Evolutionary conservation across 2,329 filamentous ascomycete species (phyloP).

Genomic region (Biscogniauxia sp.): DNA sequence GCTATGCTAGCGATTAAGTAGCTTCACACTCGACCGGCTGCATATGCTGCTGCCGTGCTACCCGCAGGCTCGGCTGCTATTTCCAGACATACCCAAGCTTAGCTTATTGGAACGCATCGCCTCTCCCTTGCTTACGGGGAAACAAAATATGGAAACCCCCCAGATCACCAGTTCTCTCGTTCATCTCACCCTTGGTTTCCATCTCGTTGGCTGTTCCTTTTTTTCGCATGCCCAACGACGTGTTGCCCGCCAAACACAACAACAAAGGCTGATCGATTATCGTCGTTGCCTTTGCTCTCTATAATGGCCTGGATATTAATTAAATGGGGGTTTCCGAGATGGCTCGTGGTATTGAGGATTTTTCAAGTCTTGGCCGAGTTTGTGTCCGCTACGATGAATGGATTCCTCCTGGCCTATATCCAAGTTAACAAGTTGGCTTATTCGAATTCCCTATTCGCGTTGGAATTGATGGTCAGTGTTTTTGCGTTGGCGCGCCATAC

Average conservation of each 20-base stretch:
- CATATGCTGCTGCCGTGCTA: not conserved
- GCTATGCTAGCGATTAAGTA: not conserved
- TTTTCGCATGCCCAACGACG: not conserved
- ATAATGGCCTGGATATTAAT: constrained; percentile 18
- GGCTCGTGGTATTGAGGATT: constrained; percentile 32
- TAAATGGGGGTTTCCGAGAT: constrained; percentile 33
- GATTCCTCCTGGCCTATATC: constrained; percentile 34
- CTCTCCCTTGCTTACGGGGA: not conserved
- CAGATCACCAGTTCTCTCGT: not conserved
- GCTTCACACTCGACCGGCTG: not conserved
- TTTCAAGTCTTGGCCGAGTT: constrained; percentile 34
- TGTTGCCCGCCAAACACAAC: not conserved
- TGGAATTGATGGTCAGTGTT: constrained; percentile 37
- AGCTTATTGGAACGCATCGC: not conserved
- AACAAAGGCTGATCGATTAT: not conserved
- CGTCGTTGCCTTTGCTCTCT: constrained; percentile 1
- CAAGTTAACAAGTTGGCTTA: constrained; percentile 26
- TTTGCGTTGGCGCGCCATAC: not conserved
- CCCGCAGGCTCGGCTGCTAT: not conserved
- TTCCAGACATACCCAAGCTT: not conserved
- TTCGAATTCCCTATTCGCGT: constrained; percentile 26
- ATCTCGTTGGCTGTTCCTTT: not conserved
- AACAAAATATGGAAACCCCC: not conserved
- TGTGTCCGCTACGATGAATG: constrained; percentile 33
- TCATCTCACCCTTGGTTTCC: not conserved